These are phyloP conservation scores for Beverwykella pulmonaria DNA, from an alignment of 495 filamentous ascomycete species.

Conservation along the genomic window DNA sequence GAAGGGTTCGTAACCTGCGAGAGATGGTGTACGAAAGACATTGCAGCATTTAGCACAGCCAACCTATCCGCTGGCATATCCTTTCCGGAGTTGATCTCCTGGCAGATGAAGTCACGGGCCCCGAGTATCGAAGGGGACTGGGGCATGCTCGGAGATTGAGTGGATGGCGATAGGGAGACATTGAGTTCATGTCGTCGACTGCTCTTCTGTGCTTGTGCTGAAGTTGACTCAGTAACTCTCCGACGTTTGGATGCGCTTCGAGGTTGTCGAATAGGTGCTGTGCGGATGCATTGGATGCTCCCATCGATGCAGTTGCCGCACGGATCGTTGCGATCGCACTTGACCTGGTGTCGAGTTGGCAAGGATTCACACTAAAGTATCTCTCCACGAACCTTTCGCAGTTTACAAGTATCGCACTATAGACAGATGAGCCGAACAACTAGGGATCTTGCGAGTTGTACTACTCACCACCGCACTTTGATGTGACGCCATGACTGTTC, in stretches of 20 bases:
- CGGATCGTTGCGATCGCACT: background rate
- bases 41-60: background rate
- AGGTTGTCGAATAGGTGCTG: background rate
- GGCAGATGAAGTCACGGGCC: background rate
- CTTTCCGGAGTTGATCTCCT: background rate
- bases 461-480: too few species aligned
- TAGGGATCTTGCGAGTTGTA: too few species aligned
- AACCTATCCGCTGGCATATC: background rate
- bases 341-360: too few species aligned
- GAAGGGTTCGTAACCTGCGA: background rate
- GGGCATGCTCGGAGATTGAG: background rate
- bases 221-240: background rate
- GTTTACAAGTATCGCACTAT: too few species aligned
- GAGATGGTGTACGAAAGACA: background rate
- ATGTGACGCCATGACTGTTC: too few species aligned
- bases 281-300: background rate
- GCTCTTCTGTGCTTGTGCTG: background rate
- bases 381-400: too few species aligned
- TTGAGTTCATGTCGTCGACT: background rate
- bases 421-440: too few species aligned
- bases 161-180: background rate
- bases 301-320: conserved; percentile 2
- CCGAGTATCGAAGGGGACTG: background rate
- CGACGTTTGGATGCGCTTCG: background rate
- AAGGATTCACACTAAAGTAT: too few species aligned